Evolutionary conservation across 257 asterid species (phyloP), one percentile per base, ranked within the genome.

Genomic region (Solanum ossicruentum): DNA sequence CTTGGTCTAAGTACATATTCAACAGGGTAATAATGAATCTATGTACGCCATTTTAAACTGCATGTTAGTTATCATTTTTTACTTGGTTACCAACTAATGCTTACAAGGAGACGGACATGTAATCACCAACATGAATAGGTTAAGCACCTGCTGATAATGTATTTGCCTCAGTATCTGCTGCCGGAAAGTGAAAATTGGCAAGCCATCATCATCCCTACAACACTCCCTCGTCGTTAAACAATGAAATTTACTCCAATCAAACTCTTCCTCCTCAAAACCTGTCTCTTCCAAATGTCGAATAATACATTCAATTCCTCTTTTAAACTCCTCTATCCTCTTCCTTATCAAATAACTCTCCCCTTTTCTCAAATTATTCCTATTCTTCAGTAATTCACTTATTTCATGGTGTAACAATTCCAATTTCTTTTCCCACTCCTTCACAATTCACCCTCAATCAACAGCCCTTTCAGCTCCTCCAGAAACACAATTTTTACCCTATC

Each of bases 181-280:
- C 28, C 98, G 86, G 84, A 69, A 90, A 79, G 95, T 90, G 41
- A 89, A 96, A 83, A 96, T 92, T 0, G 99, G 99, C 85, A 96
- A 91, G 54, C 98, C 98, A 87, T 91, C 95, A 55, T 92, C 97
- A 80, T 94, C 92, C 89, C 99, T 87, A 85, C 92, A 87, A 67
- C 95, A 89, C 70, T 96, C 99, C 90, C 99, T 96, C 91, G 69
- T 88, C 88, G 93, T 89, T 83, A 93, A 82, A 86, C 58, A 85
- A 86, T 91, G 90, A 84, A 96, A 84, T 86, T 86, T 92, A 89
- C 75, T 88, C 99, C 98, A 93, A 45, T 87, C 89, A 9, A 92
- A 84, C 69, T 87, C 93, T 45, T 85, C 88, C 26, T 69, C 84
- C 82, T 51, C 10, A 13, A 26, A 51, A 23, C 23, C 87, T 20